Percentiles rank a stretch among this genome's conserved stretches.
phyloP scores from a whole-genome alignment of 768 basidiomycete genomes.

The Tylopilus vinaceipallidus region DNA sequence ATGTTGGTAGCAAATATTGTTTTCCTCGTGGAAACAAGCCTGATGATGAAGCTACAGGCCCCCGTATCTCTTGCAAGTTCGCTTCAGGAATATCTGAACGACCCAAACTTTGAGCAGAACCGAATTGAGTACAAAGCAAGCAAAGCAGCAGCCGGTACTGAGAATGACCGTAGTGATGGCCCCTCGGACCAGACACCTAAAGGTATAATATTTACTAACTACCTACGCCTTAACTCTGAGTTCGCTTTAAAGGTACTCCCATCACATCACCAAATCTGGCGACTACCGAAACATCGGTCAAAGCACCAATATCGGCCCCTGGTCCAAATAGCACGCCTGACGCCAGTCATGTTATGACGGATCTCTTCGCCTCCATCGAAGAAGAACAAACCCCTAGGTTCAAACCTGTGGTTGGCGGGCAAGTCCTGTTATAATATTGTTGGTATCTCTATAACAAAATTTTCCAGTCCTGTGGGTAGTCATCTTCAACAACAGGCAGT shows the following conservation, averaged over 20 bases:
- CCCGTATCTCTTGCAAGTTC: conserved; percentile 93
- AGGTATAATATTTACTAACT: conserved; percentile 14
- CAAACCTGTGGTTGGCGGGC: conserved; percentile 60
- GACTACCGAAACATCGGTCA: conserved; percentile 18
- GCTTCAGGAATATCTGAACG: conserved; percentile 92
- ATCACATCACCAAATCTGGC: conserved; percentile 19
- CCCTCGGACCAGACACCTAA: conserved; percentile 7
- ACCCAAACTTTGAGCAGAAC: conserved; percentile 96
- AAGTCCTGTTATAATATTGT: neutral
- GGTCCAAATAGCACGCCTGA: conserved; percentile 32
- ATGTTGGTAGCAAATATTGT: conserved; percentile 47
- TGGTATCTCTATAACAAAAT: conserved; percentile 11
- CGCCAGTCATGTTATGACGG: conserved; percentile 54
- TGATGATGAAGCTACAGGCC: conserved; percentile 50
- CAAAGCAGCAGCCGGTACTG: conserved; percentile 59
- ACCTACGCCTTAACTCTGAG: neutral
- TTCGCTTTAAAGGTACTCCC: conserved; percentile 14
- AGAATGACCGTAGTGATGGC: conserved; percentile 8
- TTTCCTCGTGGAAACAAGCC: neutral
- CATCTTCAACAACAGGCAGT: conserved; percentile 58
- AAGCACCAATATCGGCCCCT: conserved; percentile 26
- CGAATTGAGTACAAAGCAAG: conserved; percentile 86
- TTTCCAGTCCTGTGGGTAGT: conserved; percentile 42
- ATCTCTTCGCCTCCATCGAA: conserved; percentile 92
- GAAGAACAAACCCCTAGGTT: conserved; percentile 72